These are phyloP conservation scores for Tuber indicum DNA, from an alignment of 495 filamentous ascomycete species.

Conservation along the genomic window DNA sequence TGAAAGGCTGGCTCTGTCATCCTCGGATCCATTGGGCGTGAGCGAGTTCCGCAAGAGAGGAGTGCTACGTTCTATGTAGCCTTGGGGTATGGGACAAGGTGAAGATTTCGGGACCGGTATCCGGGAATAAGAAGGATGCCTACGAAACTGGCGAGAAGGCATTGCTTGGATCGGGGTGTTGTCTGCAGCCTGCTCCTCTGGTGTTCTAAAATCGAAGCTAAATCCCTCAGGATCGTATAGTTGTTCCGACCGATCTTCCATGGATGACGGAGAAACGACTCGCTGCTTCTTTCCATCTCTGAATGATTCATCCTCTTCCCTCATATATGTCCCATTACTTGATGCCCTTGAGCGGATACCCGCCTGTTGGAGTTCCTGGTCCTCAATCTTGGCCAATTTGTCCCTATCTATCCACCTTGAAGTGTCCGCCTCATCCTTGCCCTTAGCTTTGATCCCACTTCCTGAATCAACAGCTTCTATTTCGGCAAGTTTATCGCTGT, in stretches of 20 bases:
- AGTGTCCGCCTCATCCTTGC: constrained; percentile 50
- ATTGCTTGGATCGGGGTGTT: constrained; percentile 42
- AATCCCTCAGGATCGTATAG: constrained; percentile 49
- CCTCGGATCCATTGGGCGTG: constrained; percentile 52
- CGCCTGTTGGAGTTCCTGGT: constrained; percentile 79
- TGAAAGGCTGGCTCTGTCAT: constrained; percentile 53
- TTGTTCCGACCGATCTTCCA: constrained; percentile 45
- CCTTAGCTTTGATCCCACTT: constrained; percentile 35
- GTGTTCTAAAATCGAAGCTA: constrained; percentile 58
- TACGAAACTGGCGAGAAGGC: constrained; percentile 39
- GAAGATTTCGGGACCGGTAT: constrained; percentile 79
- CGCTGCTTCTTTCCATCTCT: constrained; percentile 47
- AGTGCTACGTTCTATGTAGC: constrained; percentile 65
- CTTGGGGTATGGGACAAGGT: constrained; percentile 64
- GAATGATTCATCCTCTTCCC: constrained; percentile 47
- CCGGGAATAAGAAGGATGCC: constrained; percentile 53
- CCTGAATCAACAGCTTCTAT: constrained; percentile 52
- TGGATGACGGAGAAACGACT: constrained; percentile 47
- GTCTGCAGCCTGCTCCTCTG: constrained; percentile 73
- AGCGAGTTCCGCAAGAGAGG: constrained; percentile 54
- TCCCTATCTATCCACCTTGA: constrained; percentile 93
- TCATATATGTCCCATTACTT: constrained; percentile 52
- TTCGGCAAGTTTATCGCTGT: constrained; percentile 79
- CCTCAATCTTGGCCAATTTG: constrained; percentile 91
- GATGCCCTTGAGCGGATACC: constrained; percentile 60